phyloP scores from a whole-genome alignment of 108 stramenopile species.

The Fistulifera solaris region DNA sequence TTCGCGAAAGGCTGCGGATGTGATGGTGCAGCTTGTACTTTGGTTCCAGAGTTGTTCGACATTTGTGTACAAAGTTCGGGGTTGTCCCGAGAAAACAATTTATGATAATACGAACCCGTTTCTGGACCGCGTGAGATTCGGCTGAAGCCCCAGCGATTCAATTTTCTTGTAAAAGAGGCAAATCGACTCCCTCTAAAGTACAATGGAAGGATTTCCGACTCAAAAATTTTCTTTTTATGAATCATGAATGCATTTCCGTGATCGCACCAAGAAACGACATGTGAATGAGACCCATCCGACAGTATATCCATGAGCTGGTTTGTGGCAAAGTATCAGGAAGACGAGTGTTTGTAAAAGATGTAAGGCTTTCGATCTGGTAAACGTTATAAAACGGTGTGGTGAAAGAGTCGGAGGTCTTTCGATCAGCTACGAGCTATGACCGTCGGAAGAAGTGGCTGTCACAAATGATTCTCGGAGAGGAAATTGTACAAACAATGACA shows the following conservation, averaged over 20 bases:
- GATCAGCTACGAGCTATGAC: no score
- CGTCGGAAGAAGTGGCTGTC: no score
- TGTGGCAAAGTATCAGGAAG: no score
- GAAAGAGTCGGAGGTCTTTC: no score
- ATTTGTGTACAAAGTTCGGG: conserved; percentile 37
- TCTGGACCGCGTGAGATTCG: conserved; percentile 20
- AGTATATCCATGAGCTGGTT: conserved; percentile 33
- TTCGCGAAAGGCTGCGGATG: conserved; percentile 9
- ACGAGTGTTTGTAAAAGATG: no score
- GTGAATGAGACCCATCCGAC: conserved; percentile 17
- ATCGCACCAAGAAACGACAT: conserved; percentile 35
- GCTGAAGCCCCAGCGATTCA: conserved; percentile 31
- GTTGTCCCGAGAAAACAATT: conserved; percentile 31
- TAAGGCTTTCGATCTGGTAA: no score
- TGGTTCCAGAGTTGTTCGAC: conserved; percentile 33
- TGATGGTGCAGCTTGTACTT: conserved; percentile 18
- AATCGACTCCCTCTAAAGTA: background rate
- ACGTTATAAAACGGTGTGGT: no score
- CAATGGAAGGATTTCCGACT: background rate
- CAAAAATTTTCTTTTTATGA: conserved; percentile 26
- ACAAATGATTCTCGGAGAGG: no score
- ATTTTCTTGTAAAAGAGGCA: background rate
- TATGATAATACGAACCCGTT: conserved; percentile 42
- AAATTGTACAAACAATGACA: no score
- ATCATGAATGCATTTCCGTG: conserved; percentile 41